phyloP scores from a whole-genome alignment of 2,329 filamentous ascomycete species.

The Zopfia rhizophila region DNA sequence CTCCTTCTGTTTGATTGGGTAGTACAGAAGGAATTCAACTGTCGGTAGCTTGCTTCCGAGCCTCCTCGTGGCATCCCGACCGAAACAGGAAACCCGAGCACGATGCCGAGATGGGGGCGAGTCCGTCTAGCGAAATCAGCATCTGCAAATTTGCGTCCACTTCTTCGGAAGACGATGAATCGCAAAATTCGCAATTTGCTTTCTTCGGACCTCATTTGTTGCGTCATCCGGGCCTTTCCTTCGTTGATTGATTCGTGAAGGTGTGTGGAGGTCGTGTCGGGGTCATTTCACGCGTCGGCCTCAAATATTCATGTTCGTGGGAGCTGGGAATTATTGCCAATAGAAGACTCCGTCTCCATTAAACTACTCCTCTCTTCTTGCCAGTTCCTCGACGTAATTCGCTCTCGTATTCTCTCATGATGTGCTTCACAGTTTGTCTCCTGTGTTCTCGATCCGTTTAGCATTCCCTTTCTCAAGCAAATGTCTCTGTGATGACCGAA shows the following conservation, averaged over 20 bases:
- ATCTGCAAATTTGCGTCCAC: constrained; percentile 6
- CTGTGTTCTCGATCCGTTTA: too few species aligned
- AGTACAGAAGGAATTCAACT: neutral
- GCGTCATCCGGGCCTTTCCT: neutral
- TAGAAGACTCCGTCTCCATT: too few species aligned
- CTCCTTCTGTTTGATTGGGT: constrained; percentile 9
- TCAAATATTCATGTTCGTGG: neutral
- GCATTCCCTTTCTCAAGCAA: too few species aligned
- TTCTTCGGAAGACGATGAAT: constrained; percentile 5
- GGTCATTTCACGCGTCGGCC: neutral
- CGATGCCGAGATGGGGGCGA: constrained; percentile 17
- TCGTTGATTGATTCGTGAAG: neutral
- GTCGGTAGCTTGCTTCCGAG: constrained; percentile 2
- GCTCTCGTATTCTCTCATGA: too few species aligned
- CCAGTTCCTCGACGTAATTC: too few species aligned
- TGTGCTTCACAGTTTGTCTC: too few species aligned
- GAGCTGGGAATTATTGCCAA: too few species aligned
- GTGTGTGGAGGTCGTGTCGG: neutral
- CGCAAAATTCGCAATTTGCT: constrained; percentile 5
- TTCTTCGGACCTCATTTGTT: neutral
- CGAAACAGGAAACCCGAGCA: constrained; percentile 5
- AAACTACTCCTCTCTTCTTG: too few species aligned
- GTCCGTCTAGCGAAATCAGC: constrained; percentile 18
- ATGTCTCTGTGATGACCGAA: too few species aligned
- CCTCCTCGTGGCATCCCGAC: neutral